Percentiles rank a stretch among this genome's conserved stretches.
Evolutionary conservation across 306 rosid genomes (phyloP).

Genomic region (Dicorynia guianensis): DNA sequence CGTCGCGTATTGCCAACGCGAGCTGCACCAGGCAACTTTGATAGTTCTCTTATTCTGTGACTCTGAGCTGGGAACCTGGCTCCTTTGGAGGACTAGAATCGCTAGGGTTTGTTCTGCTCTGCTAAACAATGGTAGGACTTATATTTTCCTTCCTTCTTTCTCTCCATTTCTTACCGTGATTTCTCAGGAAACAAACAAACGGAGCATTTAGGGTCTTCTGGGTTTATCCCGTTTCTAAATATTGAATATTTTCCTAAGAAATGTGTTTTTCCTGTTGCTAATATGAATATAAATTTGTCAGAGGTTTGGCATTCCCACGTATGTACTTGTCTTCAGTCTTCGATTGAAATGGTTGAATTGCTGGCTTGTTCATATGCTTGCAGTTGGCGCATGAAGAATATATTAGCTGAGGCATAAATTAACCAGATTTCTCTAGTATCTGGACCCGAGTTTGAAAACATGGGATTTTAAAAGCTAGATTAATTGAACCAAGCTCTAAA

Average conservation of each 20-base stretch:
- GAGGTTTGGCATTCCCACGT: background rate
- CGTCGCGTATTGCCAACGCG: too few species aligned
- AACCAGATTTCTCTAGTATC: background rate
- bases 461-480: background rate
- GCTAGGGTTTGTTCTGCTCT: slow-evolving; percentile 45
- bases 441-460: background rate
- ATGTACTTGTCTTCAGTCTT: too few species aligned
- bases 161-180: background rate
- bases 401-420: background rate
- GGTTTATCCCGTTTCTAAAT: background rate
- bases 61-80: slow-evolving; percentile 24
- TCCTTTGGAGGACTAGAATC: background rate
- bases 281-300: background rate
- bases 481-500: background rate
- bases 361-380: background rate
- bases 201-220: background rate
- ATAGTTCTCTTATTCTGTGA: too few species aligned
- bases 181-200: background rate
- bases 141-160: background rate
- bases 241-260: slow-evolving; percentile 10
- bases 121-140: slow-evolving; percentile 44
- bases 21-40: too few species aligned
- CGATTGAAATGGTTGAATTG: background rate
- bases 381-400: background rate
- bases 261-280: background rate